Evolutionary conservation across 768 basidiomycete genomes (phyloP).

Genomic region (Goffeauzyma gilvescens): DNA sequence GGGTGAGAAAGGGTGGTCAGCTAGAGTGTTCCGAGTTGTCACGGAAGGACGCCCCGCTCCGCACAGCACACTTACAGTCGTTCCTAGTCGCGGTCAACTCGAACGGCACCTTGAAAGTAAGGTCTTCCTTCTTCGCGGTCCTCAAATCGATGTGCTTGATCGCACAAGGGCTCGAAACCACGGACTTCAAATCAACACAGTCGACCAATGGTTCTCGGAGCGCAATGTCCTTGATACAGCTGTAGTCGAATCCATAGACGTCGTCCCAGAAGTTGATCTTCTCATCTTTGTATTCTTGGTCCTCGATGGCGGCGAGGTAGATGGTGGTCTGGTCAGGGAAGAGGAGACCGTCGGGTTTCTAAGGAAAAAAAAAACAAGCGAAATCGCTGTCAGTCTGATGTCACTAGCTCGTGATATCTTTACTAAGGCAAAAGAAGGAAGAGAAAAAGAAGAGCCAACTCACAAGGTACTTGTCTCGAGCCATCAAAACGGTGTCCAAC

Average conservation of each 20-base stretch:
- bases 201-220: conserved; percentile 90
- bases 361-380: not conserved
- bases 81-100: conserved; percentile 61
- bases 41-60: conserved; percentile 3
- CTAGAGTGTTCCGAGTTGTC: too few species aligned
- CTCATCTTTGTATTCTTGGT: conserved; percentile 98
- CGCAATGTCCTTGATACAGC: conserved; percentile 97
- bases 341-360: conserved; percentile 60
- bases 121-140: conserved; percentile 86
- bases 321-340: conserved; percentile 89
- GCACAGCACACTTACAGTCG: conserved; percentile 54
- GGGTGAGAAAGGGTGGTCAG: too few species aligned
- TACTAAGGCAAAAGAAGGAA: not conserved
- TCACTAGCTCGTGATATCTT: too few species aligned
- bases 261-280: conserved; percentile 99
- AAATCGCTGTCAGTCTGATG: not conserved
- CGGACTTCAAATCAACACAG: conserved; percentile 90
- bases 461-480: conserved; percentile 86
- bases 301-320: conserved; percentile 92
- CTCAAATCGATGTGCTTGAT: conserved; percentile 84
- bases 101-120: conserved; percentile 68
- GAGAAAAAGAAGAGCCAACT: too few species aligned
- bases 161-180: conserved; percentile 76
- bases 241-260: conserved; percentile 98
- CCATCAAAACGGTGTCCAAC: conserved; percentile 93